Percentiles rank a stretch among this genome's conserved stretches.
These are phyloP conservation scores for Leucaena leucocephala DNA, from an alignment of 306 rosid species.

Conservation along the genomic window DNA sequence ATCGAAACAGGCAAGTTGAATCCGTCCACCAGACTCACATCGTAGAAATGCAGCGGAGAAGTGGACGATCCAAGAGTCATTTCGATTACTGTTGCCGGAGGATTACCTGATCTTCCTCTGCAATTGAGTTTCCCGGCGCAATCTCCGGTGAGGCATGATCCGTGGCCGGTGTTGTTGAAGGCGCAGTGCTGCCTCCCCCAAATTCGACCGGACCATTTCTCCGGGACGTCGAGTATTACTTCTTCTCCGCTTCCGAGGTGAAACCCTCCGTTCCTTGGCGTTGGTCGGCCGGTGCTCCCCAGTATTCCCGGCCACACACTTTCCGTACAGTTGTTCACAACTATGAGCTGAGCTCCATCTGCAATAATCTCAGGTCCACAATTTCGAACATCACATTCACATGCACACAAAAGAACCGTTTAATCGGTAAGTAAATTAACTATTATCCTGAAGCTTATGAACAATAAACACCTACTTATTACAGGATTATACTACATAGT, in stretches of 20 bases:
- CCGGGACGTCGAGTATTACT: slow-evolving; percentile 46
- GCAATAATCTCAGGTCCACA: slow-evolving; percentile 20
- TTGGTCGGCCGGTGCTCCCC: slow-evolving; percentile 53
- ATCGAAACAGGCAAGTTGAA: background rate
- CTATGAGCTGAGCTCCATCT: slow-evolving; percentile 64
- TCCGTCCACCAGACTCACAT: background rate
- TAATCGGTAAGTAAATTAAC: background rate
- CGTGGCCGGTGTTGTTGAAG: slow-evolving; percentile 51
- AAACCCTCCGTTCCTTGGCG: slow-evolving; percentile 67
- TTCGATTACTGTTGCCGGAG: slow-evolving; percentile 69
- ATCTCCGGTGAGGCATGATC: slow-evolving; percentile 60
- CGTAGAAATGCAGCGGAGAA: slow-evolving; percentile 31
- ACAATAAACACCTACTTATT: background rate
- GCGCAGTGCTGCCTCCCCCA: slow-evolving; percentile 68
- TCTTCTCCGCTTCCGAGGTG: slow-evolving; percentile 64
- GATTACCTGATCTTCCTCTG: slow-evolving; percentile 51
- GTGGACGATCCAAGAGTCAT: slow-evolving; percentile 65
- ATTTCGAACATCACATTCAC: background rate
- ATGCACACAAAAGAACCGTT: background rate
- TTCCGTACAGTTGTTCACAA: slow-evolving; percentile 64
- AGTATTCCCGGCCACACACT: slow-evolving; percentile 73
- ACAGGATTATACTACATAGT: no score
- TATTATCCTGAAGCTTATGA: background rate
- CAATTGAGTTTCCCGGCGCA: slow-evolving; percentile 53
- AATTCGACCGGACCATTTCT: slow-evolving; percentile 69